Evolutionary conservation across 1,139 yeast genomes (phyloP).

Genomic region (Yamadazyma blattariae): DNA sequence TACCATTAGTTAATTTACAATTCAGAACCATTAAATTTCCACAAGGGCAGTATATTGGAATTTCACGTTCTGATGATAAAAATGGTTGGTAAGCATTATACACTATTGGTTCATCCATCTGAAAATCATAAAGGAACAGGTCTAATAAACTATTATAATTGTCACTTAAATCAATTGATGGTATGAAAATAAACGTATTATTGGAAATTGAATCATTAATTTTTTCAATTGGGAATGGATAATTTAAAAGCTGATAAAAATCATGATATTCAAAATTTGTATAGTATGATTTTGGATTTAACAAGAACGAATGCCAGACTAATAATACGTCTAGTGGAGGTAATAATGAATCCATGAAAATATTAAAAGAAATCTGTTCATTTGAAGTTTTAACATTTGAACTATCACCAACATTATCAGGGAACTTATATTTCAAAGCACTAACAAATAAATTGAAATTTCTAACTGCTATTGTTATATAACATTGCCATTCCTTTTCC

Average conservation of each 20-base stretch:
- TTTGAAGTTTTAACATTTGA: too few relatives aligned
- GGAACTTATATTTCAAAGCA: constrained; percentile 9
- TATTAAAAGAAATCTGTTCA: not conserved
- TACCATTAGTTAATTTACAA: constrained; percentile 2
- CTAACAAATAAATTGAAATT: constrained; percentile 27
- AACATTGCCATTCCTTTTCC: constrained; percentile 29
- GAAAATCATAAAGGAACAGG: not conserved
- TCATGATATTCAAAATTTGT: constrained; percentile 25
- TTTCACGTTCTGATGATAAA: constrained; percentile 4
- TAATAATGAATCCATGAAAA: not conserved
- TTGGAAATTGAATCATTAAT: constrained; percentile 20
- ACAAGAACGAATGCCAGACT: constrained; percentile 35
- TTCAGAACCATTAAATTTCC: constrained; percentile 13
- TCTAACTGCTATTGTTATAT: constrained; percentile 26
- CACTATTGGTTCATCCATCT: too few relatives aligned
- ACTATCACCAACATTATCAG: not conserved
- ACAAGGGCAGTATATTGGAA: constrained; percentile 12
- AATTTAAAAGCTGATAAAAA: constrained; percentile 18
- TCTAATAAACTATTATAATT: constrained; percentile 1
- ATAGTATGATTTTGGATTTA: constrained; percentile 20
- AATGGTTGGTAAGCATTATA: not conserved
- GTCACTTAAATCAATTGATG: constrained; percentile 1
- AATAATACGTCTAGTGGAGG: constrained; percentile 27
- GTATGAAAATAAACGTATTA: constrained; percentile 5
- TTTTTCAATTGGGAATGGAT: constrained; percentile 27